Evolutionary conservation across 208 protist species (phyloP).

Genomic region (Trypanosoma scelopori): DNA sequence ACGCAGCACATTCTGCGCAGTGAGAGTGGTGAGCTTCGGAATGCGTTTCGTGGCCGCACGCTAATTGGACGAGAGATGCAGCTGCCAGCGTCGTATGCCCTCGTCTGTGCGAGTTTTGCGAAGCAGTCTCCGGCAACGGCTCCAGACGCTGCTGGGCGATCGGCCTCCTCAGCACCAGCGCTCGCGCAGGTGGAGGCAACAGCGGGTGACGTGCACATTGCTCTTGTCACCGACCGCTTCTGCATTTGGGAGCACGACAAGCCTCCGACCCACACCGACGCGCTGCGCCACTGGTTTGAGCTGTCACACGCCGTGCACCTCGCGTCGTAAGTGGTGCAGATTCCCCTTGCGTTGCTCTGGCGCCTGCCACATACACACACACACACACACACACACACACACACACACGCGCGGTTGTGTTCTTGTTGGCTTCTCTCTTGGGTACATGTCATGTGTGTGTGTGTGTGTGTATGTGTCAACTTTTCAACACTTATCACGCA

Average conservation of each 20-base stretch:
- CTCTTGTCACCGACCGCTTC: constrained; percentile 28
- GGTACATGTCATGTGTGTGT: too few species aligned
- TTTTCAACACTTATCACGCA: too few species aligned
- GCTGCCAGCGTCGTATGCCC: constrained; percentile 21
- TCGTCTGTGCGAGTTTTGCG: constrained; percentile 18
- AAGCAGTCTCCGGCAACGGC: not conserved
- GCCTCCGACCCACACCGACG: constrained; percentile 25
- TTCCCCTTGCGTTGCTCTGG: too few species aligned
- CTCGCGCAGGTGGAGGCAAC: constrained; percentile 17
- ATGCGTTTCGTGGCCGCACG: constrained; percentile 29
- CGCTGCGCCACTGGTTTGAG: constrained; percentile 52
- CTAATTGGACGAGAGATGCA: constrained; percentile 25
- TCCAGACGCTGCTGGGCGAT: constrained; percentile 9
- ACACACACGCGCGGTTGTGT: too few species aligned
- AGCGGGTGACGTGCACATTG: constrained; percentile 23
- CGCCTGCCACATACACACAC: too few species aligned
- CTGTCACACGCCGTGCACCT: constrained; percentile 46
- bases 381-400: too few species aligned
- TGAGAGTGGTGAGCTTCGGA: constrained; percentile 25
- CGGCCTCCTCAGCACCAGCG: not conserved
- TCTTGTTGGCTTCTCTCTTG: too few species aligned
- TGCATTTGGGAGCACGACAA: constrained; percentile 68
- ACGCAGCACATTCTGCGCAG: constrained; percentile 36
- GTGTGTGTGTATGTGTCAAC: too few species aligned
- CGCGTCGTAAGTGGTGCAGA: not conserved